These are phyloP conservation scores for Cutaneotrichosporon sp. DNA, from an alignment of 1,284 basidiomycete species.

Conservation along the genomic window DNA sequence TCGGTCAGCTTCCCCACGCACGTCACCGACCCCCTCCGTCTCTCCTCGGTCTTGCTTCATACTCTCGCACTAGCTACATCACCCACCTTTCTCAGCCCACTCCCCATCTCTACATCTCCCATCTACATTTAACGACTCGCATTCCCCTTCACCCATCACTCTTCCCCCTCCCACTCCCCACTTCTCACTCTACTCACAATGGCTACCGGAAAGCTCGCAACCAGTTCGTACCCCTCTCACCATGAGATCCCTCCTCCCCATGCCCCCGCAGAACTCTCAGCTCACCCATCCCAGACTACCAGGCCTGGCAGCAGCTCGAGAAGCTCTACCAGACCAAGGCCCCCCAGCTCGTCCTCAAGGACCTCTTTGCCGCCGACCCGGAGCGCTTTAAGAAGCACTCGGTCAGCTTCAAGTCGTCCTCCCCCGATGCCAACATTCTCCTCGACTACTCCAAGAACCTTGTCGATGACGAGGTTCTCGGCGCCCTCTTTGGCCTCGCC, in stretches of 20 bases:
- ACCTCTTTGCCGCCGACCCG: conserved; percentile 88
- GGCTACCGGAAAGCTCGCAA: conserved; percentile 47
- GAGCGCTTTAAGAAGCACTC: conserved; percentile 83
- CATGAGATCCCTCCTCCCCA: too few relatives aligned
- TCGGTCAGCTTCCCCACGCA: neutral
- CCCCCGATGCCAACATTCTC: conserved; percentile 72
- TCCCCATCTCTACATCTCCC: too few relatives aligned
- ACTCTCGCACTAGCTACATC: too few relatives aligned
- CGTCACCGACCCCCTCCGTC: too few relatives aligned
- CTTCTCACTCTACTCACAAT: conserved; percentile 23
- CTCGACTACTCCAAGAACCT: conserved; percentile 98
- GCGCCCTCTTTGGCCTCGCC: conserved; percentile 74
- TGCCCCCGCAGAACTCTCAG: neutral
- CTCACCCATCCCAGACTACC: conserved; percentile 63
- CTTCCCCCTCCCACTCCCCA: neutral
- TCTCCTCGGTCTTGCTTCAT: too few relatives aligned
- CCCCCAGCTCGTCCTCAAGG: conserved; percentile 76
- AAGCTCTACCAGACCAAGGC: conserved; percentile 75
- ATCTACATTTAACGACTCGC: too few relatives aligned
- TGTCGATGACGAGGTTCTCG: conserved; percentile 81
- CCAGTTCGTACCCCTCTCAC: conserved; percentile 39
- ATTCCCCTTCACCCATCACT: neutral
- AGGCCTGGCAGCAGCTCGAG: conserved; percentile 90
- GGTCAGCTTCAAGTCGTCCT: conserved; percentile 71
- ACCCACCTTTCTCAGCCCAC: too few relatives aligned